These are phyloP conservation scores for Rhizophagus prolifer DNA, from an alignment of 192 early-diverging fungal genomes.

Conservation along the genomic window DNA sequence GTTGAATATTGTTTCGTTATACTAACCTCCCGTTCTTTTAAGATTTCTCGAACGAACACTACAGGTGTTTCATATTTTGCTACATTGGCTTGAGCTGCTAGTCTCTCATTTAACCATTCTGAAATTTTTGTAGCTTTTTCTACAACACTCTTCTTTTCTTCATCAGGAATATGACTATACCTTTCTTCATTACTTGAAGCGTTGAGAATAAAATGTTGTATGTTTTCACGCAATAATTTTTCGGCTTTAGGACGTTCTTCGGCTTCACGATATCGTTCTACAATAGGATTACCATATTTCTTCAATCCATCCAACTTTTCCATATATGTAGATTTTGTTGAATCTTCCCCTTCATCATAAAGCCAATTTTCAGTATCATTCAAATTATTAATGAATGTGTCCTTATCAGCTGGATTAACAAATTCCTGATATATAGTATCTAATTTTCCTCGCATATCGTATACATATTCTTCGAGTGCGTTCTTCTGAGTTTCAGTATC, in stretches of 20 bases:
- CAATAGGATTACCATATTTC: conserved; percentile 79
- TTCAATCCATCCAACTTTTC: conserved; percentile 80
- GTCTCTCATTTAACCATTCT: conserved; percentile 84
- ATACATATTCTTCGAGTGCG: conserved; percentile 97
- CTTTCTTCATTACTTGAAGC: conserved; percentile 77
- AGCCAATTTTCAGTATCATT: conserved; percentile 95
- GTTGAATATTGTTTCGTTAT: not conserved
- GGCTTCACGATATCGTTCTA: conserved; percentile 76
- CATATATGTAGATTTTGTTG: conserved; percentile 84
- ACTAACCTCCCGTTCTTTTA: conserved; percentile 63
- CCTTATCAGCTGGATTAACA: conserved; percentile 69
- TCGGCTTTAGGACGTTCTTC: conserved; percentile 86
- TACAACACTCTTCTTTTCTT: conserved; percentile 81
- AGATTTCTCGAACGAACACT: conserved; percentile 71
- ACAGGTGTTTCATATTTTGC: conserved; percentile 75
- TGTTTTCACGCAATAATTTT: conserved; percentile 74
- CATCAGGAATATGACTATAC: conserved; percentile 81
- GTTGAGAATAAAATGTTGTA: conserved; percentile 71
- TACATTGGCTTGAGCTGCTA: conserved; percentile 70
- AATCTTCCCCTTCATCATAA: conserved; percentile 95
- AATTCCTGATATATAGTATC: conserved; percentile 71
- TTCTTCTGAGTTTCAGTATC: conserved; percentile 95
- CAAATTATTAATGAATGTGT: conserved; percentile 65
- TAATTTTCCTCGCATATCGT: conserved; percentile 89
- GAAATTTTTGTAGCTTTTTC: conserved; percentile 74